A percentile compares a stretch with the other conserved stretches of the same genome.
phyloP scores from a whole-genome alignment of 176 grass and related monocot species.

The Juncus inflexus region DNA sequence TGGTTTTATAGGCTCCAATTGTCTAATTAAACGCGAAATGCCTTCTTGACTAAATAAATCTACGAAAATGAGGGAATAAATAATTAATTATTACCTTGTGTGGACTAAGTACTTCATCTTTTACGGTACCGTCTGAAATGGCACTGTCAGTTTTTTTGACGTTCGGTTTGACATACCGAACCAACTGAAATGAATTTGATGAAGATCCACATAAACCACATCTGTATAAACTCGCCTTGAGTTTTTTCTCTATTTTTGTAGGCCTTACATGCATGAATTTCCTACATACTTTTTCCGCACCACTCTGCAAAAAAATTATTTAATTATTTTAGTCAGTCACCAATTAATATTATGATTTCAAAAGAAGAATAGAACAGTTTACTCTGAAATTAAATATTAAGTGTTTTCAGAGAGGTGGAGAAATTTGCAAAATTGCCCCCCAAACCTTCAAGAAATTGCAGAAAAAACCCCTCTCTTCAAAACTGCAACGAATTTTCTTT shows the following conservation, averaged over 20 bases:
- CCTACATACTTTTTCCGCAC: constrained; percentile 64
- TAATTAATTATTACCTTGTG: no score
- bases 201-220: constrained; percentile 77
- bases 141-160: constrained; percentile 33
- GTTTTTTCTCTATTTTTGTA: constrained; percentile 38
- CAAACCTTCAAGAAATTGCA: no score
- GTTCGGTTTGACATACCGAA: constrained; percentile 45
- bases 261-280: constrained; percentile 60
- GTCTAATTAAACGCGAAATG: not conserved
- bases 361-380: constrained; percentile 11
- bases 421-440: no score
- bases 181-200: constrained; percentile 58
- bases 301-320: constrained; percentile 46
- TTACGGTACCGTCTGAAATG: constrained; percentile 25
- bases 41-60: no score
- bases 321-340: not conserved
- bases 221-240: constrained; percentile 34
- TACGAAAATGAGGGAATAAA: no score
- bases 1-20: not conserved
- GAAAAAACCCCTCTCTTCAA: no score
- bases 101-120: constrained; percentile 39
- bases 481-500: no score
- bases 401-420: no score
- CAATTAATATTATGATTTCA: constrained; percentile 17
- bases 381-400: constrained; percentile 2